Base-by-base conservation (phyloP, 257 asterid species). In the Lavandula angustifolia region DNA sequence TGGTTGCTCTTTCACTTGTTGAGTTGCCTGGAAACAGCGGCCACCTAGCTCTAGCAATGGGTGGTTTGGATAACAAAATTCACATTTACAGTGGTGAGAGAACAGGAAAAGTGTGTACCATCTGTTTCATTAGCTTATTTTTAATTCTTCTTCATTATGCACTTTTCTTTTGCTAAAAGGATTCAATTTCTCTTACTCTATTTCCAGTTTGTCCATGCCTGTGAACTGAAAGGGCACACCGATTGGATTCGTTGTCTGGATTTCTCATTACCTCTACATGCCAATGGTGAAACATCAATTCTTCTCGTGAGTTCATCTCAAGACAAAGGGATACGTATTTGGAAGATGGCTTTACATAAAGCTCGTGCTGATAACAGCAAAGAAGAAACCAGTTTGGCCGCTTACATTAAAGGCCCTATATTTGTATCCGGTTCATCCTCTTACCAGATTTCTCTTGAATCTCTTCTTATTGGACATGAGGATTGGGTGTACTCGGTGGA, bases 401-500 rank as follows among this genome's bases (percentile, higher is more conserved):
- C 90, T 65, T 92, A 87, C 82, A 89, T 92, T 22, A 92, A 87
- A 76, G 99, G 99, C 61, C 99, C 99, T 17, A 75, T 84, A 55
- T 82, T 92, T 80, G 70, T 74, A 60, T 83, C 82, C 12, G 91
- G 88, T 52, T 79, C 85, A 33, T 71, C 67, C 54, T 81, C 90
- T 47, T 92, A 84, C 68, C 99, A 87, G 71, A 78, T 87, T 38
- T 84, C 95, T 55, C 83, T 92, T 71, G 99, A 92, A 70, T 82
- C 99, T 70, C 92, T 92, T 59, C 97, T 92, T 74, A 78, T 89
- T 64, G 99, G 99, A 34, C 99, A 92, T 48, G 99, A 92, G 73
- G 99, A 92, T 72, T 92, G 99, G 99, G 97, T 90, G 14, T 92
- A 92, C 75, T 89, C 97, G 1, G 99, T 92, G 65, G 94, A 85